These are phyloP conservation scores for Zasmidium angulare DNA, from an alignment of 2,329 filamentous ascomycete species.

Conservation along the genomic window DNA sequence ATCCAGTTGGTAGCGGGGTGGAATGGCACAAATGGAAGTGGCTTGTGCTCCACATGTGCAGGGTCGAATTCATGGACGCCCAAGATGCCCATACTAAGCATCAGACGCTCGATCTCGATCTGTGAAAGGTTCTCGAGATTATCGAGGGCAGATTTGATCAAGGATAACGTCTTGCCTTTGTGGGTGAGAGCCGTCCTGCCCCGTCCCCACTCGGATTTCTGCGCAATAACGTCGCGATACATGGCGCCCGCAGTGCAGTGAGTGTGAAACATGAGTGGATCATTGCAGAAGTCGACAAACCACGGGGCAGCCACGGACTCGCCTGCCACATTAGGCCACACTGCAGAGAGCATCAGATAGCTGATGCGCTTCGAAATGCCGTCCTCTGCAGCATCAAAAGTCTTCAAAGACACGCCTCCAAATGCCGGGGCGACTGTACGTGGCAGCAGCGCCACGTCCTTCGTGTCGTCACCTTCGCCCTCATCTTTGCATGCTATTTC, in stretches of 20 bases:
- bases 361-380: neutral
- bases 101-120: neutral
- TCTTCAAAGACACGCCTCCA: neutral
- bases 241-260: neutral
- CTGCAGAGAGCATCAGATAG: neutral
- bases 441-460: neutral
- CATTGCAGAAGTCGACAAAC: constrained; percentile 9
- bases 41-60: neutral
- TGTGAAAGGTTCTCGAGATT: neutral
- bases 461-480: neutral
- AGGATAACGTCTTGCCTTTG: neutral
- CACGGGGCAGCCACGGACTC: neutral
- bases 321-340: constrained; percentile 5
- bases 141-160: constrained; percentile 1
- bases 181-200: neutral
- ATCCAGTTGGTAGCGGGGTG: neutral
- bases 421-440: constrained; percentile 1
- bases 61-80: neutral
- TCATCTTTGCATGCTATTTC: neutral
- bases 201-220: neutral
- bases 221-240: constrained; percentile 3
- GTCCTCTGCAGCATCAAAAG: neutral
- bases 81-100: constrained; percentile 3
- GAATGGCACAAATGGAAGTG: constrained; percentile 1
- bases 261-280: constrained; percentile 2